Percentiles rank a stretch among this genome's conserved stretches.
Evolutionary conservation across 805 yeast species (phyloP).

Genomic region (Scheffersomyces lignosus): DNA sequence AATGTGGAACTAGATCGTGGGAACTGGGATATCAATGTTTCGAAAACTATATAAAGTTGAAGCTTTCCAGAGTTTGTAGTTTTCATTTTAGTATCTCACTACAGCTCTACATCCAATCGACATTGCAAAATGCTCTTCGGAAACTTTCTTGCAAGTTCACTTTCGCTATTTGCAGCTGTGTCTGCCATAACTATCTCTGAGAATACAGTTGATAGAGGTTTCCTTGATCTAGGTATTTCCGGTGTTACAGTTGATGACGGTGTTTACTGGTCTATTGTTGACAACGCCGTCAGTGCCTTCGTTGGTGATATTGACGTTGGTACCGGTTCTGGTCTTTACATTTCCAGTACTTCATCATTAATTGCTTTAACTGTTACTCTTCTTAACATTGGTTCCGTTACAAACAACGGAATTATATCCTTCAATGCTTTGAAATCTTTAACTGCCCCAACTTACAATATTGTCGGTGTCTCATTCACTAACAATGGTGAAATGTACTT

Average conservation of each 20-base stretch:
- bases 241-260: slow-evolving; percentile 9
- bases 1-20: too few relatives aligned
- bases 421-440: slow-evolving; percentile 12
- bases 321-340: slow-evolving; percentile 15
- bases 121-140: too few relatives aligned
- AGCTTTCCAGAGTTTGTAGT: too few relatives aligned
- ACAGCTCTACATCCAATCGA: too few relatives aligned
- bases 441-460: slow-evolving; percentile 10
- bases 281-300: slow-evolving; percentile 1
- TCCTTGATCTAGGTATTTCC: slow-evolving; percentile 1
- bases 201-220: background rate
- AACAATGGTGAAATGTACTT: slow-evolving; percentile 17
- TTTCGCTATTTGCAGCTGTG: slow-evolving; percentile 3
- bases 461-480: slow-evolving; percentile 8
- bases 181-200: background rate
- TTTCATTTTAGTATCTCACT: too few relatives aligned
- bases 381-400: slow-evolving; percentile 4
- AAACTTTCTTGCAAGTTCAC: too few relatives aligned
- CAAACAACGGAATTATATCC: slow-evolving; percentile 16
- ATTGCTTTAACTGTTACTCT: slow-evolving; percentile 13
- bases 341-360: slow-evolving; percentile 9
- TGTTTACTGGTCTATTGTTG: slow-evolving; percentile 17
- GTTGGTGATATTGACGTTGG: slow-evolving; percentile 8
- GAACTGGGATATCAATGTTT: too few relatives aligned
- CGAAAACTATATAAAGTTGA: too few relatives aligned